Conservation (phyloP, 495 filamentous ascomycete species). For the Ramalina intermedia region DNA sequence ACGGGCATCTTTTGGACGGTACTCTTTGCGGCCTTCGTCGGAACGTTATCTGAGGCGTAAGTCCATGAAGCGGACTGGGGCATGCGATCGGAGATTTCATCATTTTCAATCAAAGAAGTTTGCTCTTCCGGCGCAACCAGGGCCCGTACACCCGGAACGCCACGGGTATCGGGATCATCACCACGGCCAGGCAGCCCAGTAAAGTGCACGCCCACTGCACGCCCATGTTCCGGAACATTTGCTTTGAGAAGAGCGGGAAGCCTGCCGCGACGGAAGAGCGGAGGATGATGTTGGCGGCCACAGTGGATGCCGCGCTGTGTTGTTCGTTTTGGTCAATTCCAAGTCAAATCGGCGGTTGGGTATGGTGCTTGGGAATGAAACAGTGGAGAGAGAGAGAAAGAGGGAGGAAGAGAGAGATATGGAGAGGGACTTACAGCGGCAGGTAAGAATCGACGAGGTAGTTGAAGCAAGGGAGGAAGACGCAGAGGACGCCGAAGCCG, state of each 20-base stretch:
- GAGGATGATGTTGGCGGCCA: constrained; percentile 56
- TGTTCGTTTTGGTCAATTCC: too few relatives aligned
- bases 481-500: constrained; percentile 39
- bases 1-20: too few relatives aligned
- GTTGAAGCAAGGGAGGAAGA: constrained; percentile 46
- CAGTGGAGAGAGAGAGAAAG: too few relatives aligned
- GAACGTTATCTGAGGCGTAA: too few relatives aligned
- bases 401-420: too few relatives aligned
- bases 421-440: constrained; percentile 23
- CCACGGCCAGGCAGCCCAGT: constrained; percentile 25
- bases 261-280: constrained; percentile 46
- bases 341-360: too few relatives aligned
- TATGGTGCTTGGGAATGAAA: too few relatives aligned
- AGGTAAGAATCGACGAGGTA: constrained; percentile 52
- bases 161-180: constrained; percentile 15
- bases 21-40: too few relatives aligned
- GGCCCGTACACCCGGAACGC: constrained; percentile 24
- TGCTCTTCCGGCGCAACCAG: constrained; percentile 22
- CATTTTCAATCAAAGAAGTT: constrained; percentile 6
- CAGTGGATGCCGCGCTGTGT: constrained; percentile 34
- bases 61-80: too few relatives aligned
- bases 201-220: constrained; percentile 21
- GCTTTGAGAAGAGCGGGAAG: constrained; percentile 25
- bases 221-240: constrained; percentile 24
- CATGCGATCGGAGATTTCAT: too few relatives aligned